A percentile compares a stretch with the other conserved stretches of the same genome.
Conservation (phyloP, 169 alveolate genomes). For the Plasmodium adleri region DNA sequence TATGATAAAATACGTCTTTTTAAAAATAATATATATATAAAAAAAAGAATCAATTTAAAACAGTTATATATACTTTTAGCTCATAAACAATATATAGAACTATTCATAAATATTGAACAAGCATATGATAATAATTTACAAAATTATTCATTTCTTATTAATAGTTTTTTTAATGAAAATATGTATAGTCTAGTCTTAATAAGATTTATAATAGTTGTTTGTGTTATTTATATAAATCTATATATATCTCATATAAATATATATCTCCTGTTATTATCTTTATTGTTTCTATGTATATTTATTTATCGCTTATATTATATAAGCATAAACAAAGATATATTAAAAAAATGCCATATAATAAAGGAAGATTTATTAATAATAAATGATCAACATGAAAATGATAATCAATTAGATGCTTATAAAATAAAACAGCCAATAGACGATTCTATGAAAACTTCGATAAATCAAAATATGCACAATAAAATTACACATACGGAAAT, state of each 20-base stretch:
- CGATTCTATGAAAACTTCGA: too few species aligned
- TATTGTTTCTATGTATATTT: slow-evolving; percentile 37
- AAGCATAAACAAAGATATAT: too few species aligned
- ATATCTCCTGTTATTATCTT: slow-evolving; percentile 11
- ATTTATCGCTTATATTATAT: slow-evolving; percentile 14
- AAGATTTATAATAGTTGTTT: slow-evolving; percentile 23
- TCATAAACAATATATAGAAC: slow-evolving; percentile 15
- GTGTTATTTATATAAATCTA: slow-evolving; percentile 9
- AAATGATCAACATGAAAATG: background rate
- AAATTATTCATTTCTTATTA: slow-evolving; percentile 20
- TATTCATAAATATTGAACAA: slow-evolving; percentile 34
- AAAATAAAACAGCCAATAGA: too few species aligned
- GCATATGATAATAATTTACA: slow-evolving; percentile 1
- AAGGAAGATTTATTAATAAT: too few species aligned
- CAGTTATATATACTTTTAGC: slow-evolving; percentile 21
- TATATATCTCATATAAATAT: slow-evolving; percentile 7
- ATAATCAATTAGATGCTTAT: background rate
- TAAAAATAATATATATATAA: slow-evolving; percentile 36
- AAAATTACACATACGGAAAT: too few species aligned
- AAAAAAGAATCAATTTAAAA: slow-evolving; percentile 33
- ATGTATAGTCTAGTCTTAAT: slow-evolving; percentile 7
- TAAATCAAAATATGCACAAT: too few species aligned
- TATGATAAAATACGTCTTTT: slow-evolving; percentile 49
- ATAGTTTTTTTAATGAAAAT: slow-evolving; percentile 15
- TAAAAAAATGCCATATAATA: too few species aligned